These are phyloP conservation scores for Sclerotinia glacialis DNA, from an alignment of 2,329 filamentous ascomycete genomes.

Conservation along the genomic window DNA sequence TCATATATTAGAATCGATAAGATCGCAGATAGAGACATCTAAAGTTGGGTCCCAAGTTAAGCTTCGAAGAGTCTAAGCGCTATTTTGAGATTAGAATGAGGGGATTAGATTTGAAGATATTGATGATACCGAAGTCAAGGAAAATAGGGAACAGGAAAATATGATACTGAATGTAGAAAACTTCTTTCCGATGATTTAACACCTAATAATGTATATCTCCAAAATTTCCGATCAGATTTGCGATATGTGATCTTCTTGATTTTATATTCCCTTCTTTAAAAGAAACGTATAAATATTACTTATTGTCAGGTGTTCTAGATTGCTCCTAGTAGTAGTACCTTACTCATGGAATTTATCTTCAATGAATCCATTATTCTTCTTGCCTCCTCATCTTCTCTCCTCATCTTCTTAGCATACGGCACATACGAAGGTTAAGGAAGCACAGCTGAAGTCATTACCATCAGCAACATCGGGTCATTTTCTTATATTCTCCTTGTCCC, in stretches of 20 bases:
- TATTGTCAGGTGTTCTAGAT: too few species aligned
- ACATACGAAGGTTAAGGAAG: not conserved
- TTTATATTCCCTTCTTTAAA: too few species aligned
- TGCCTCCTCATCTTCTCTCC: not conserved
- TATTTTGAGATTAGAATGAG: not conserved
- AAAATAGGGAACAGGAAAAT: conserved; percentile 12
- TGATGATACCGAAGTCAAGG: not conserved
- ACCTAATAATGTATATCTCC: conserved; percentile 4
- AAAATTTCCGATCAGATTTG: conserved; percentile 7
- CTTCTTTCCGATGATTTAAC: conserved; percentile 7
- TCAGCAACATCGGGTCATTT: conserved; percentile 6
- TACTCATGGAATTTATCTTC: not conserved
- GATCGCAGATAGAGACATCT: not conserved
- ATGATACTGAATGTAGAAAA: too few species aligned
- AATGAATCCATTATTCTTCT: not conserved
- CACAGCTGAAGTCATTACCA: not conserved
- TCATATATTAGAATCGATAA: not conserved
- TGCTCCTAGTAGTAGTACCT: not conserved
- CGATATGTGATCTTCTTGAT: conserved; percentile 8
- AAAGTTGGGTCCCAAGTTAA: conserved; percentile 12
- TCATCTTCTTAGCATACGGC: too few species aligned
- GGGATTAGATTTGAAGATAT: not conserved
- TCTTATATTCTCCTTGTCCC: not conserved
- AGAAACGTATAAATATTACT: not conserved
- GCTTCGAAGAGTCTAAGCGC: conserved; percentile 2